phyloP scores from a whole-genome alignment of 371 early-diverging fungal genomes.

The Lichtheimia ramosa region DNA sequence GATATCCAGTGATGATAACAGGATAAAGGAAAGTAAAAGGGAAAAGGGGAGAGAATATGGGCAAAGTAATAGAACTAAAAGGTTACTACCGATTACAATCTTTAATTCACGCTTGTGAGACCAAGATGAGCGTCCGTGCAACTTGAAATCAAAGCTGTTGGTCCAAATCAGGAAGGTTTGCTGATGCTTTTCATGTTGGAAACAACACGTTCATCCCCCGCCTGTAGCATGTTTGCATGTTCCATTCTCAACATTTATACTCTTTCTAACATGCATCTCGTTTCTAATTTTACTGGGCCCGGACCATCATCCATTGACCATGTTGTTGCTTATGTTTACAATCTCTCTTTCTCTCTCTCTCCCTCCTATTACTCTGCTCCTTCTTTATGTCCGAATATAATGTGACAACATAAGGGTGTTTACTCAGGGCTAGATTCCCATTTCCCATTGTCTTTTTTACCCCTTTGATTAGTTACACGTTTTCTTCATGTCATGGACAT shows the following conservation, averaged over 20 bases:
- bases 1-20: not conserved
- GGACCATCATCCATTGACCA: not conserved
- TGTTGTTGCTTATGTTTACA: not conserved
- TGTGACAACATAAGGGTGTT: no score
- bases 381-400: no score
- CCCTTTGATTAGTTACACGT: no score
- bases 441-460: no score
- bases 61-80: not conserved
- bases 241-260: not conserved
- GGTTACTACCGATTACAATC: not conserved
- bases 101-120: slow-evolving; percentile 8
- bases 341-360: not conserved
- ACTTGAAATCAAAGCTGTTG: slow-evolving; percentile 4
- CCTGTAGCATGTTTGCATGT: not conserved
- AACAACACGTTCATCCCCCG: not conserved
- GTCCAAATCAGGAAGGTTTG: slow-evolving; percentile 3
- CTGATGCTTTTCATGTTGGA: not conserved
- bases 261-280: not conserved
- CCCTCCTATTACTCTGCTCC: not conserved
- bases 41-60: not conserved
- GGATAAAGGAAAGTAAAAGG: not conserved
- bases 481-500: no score
- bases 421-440: no score
- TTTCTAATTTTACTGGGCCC: not conserved
- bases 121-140: slow-evolving; percentile 3